Evolutionary conservation across 2,329 filamentous ascomycete genomes (phyloP), one percentile per base, ranked within the genome.

Genomic region (Ophiostoma populinum): DNA sequence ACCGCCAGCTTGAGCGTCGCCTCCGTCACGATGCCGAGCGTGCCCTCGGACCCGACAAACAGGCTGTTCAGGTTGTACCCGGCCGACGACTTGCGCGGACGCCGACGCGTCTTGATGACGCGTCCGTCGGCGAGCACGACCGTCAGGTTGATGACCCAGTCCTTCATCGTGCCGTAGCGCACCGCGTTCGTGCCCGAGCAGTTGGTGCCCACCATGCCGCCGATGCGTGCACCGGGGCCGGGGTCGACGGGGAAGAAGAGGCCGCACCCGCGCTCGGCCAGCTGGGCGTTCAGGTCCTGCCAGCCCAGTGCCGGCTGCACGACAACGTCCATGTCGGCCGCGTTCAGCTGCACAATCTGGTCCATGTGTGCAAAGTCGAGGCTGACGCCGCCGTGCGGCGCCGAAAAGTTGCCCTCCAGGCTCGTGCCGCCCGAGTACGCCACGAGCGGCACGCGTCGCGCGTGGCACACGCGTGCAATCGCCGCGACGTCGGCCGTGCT

Each of bases 191-290:
- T 87, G 2, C 80, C 80, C 10, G 73, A 77, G 49, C 71, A 75
- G 48, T 80, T 82, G 8, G 80, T 86, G 10, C 78, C 79, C 19
- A 86, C 70, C 80, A 87, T 87, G 27, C 80, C 80, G 33, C 80
- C 80, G 45, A 86, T 82, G 56, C 78, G 80, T 12, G 80, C 78
- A 45, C 63, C 70, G 40, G 69, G 70, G 19, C 67, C 65, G 61
- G 86, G 86, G 48, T 94, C 86, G 10, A 92, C 75, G 1, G 86
- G 86, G 51, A 93, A 92, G 58, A 93, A 93, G 2, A 94, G 67
- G 0, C 81, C 81, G 4, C 70, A 75, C 25, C 70, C 64, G 54
- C 78, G 70, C 48, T 80, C 73, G 32, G 73, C 64, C 30, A 75
- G 52, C 46, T 70, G 58, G 43, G 78, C 72, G 47, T 94, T 94